Base-by-base conservation (phyloP, 2,329 filamentous ascomycete species). In the Cryphonectria parasitica region DNA sequence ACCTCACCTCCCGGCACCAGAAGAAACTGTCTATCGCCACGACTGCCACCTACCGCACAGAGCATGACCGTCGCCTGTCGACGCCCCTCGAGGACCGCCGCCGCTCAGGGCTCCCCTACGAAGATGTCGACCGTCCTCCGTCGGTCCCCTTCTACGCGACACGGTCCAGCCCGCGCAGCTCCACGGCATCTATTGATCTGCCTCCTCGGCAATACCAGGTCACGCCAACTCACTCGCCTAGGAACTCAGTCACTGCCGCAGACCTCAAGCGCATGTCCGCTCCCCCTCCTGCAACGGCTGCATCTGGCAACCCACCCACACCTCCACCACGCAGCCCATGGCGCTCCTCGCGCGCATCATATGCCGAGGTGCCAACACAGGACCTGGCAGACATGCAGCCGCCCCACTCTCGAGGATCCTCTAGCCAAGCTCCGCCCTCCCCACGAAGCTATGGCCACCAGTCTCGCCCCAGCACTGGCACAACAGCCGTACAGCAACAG, bases 121-220 rank as follows among this genome's bases (percentile, higher is more conserved):
- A 86, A 67, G 81, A 83, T 52, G 74, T 85, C 10, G 81, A 82
- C 49, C 82, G 83, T 1, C 86, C 86, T 0, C 84, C 84, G 0
- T 87, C 87, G 0, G 85, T 97, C 65, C 90, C 94, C 0, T 98
- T 97, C 80, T 88, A 92, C 80, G 91, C 96, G 77, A 97, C 92
- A 0, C 89, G 94, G 45, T 65, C 71, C 28, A 85, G 83, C 22
- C 85, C 87, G 15, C 86, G 87, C 22, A 72, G 72, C 43, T 89
- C 88, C 4, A 80, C 85, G 64, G 82, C 82, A 34, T 89, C 89
- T 0, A 85, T 84, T 52, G 83, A 90, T 74, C 82, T 89, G 17
- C 86, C 88, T 13, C 84, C 84, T 73, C 82, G 87, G 62, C 85
- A 89, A 74, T 86, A 89, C 74, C 87, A 89, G 75, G 79, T 86